Conservation (phyloP, 1,284 basidiomycete genomes). For the Grifola frondosa region DNA sequence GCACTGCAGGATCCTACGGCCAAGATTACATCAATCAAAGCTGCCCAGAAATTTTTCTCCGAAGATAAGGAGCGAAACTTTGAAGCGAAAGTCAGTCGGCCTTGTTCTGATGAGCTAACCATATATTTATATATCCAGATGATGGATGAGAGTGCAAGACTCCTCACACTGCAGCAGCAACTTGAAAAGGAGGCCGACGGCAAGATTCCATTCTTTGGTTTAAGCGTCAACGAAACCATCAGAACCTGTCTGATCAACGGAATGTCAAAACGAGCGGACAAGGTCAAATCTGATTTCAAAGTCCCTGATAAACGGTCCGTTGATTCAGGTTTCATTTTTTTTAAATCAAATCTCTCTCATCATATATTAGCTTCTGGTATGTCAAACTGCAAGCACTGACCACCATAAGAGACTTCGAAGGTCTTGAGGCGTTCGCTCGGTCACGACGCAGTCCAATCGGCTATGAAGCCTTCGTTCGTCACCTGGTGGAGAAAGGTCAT, state of each 20-base stretch:
- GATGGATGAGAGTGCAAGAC: conserved; percentile 81
- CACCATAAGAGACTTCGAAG: conserved; percentile 79
- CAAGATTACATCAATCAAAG: conserved; percentile 71
- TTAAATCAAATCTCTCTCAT: neutral
- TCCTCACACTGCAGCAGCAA: conserved; percentile 81
- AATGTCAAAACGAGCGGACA: conserved; percentile 84
- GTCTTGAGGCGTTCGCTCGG: conserved; percentile 79
- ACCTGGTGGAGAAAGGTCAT: conserved; percentile 73
- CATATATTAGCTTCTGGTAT: conserved; percentile 78
- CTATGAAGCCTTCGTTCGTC: conserved; percentile 89
- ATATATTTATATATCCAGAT: conserved; percentile 49
- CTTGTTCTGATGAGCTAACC: neutral
- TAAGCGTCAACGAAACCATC: conserved; percentile 85
- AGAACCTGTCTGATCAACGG: conserved; percentile 73
- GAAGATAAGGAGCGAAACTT: conserved; percentile 91
- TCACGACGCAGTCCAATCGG: conserved; percentile 92
- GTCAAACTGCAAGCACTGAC: conserved; percentile 84
- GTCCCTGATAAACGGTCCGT: conserved; percentile 84
- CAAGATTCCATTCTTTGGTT: conserved; percentile 74
- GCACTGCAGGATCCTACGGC: conserved; percentile 61
- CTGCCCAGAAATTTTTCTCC: conserved; percentile 88
- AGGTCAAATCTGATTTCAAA: conserved; percentile 82
- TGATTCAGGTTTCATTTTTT: conserved; percentile 8
- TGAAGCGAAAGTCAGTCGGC: conserved; percentile 76
- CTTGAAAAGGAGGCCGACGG: conserved; percentile 85